Conservation (phyloP, 1,284 basidiomycete species). For the Cryptococcus sp. region DNA sequence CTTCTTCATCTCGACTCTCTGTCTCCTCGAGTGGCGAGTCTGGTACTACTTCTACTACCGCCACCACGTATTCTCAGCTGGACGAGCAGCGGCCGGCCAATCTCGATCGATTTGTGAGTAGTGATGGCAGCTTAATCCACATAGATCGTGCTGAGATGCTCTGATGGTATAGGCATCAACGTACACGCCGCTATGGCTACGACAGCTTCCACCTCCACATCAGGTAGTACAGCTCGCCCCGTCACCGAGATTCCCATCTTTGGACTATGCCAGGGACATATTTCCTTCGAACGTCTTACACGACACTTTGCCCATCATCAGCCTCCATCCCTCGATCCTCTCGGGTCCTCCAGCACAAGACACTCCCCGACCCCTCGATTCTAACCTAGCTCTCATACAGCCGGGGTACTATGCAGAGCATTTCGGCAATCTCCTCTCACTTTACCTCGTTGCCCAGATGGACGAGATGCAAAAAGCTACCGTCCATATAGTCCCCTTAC, state of each 20-base stretch:
- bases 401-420: slow-evolving; percentile 19
- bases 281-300: background rate
- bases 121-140: background rate
- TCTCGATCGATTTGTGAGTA: slow-evolving; percentile 8
- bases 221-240: slow-evolving; percentile 8
- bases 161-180: slow-evolving; percentile 14
- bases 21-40: background rate
- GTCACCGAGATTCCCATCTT: slow-evolving; percentile 15
- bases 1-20: background rate
- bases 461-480: slow-evolving; percentile 13
- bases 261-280: slow-evolving; percentile 16
- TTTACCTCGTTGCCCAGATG: slow-evolving; percentile 17
- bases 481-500: slow-evolving; percentile 15
- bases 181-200: slow-evolving; percentile 26
- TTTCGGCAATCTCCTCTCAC: slow-evolving; percentile 24
- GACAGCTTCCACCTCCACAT: slow-evolving; percentile 15
- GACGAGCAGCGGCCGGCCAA: background rate
- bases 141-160: background rate
- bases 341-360: slow-evolving; percentile 1
- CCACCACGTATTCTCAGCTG: background rate
- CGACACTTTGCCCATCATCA: background rate
- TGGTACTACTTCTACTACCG: background rate
- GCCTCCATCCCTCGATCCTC: slow-evolving; percentile 18
- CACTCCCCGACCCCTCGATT: slow-evolving; percentile 5
- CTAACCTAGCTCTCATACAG: background rate